Conservation (phyloP, 371 early-diverging fungal genomes). For the Umbelopsis sp. region DNA sequence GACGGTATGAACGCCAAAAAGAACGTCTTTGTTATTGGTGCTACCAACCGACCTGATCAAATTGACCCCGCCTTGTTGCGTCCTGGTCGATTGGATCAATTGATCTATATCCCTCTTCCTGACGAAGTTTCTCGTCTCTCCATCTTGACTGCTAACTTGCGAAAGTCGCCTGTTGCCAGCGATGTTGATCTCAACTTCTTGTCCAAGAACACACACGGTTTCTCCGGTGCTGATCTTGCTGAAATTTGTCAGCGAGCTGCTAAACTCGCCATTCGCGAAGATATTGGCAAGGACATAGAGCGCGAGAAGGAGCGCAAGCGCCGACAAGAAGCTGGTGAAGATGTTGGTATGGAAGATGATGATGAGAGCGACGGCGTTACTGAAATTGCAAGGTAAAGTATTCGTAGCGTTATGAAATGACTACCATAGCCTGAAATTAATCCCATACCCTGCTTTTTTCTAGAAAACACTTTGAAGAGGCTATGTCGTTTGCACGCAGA, state of each 20-base stretch:
- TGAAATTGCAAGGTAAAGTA: constrained; percentile 76
- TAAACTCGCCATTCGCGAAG: constrained; percentile 99
- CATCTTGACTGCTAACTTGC: constrained; percentile 93
- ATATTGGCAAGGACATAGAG: constrained; percentile 92
- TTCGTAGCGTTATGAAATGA: neutral
- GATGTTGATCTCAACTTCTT: constrained; percentile 89
- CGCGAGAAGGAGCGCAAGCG: constrained; percentile 75
- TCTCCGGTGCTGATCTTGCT: constrained; percentile 99
- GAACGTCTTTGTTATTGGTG: constrained; percentile 99
- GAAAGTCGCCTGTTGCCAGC: constrained; percentile 93
- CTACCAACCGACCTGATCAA: constrained; percentile 99
- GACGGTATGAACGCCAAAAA: constrained; percentile 99
- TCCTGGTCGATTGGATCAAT: constrained; percentile 99
- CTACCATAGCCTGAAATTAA: neutral
- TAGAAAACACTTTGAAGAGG: constrained; percentile 96
- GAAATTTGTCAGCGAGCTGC: constrained; percentile 99
- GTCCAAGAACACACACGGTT: constrained; percentile 94
- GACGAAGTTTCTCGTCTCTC: constrained; percentile 90
- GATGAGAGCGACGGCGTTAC: constrained; percentile 85
- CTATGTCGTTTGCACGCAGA: constrained; percentile 97
- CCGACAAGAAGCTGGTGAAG: constrained; percentile 64
- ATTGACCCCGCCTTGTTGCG: constrained; percentile 95
- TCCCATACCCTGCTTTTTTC: neutral
- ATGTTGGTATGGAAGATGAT: constrained; percentile 80
- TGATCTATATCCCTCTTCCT: constrained; percentile 99